Evolutionary conservation across 1,139 yeast genomes (phyloP).

Genomic region (Geotrichum histeridarum): DNA sequence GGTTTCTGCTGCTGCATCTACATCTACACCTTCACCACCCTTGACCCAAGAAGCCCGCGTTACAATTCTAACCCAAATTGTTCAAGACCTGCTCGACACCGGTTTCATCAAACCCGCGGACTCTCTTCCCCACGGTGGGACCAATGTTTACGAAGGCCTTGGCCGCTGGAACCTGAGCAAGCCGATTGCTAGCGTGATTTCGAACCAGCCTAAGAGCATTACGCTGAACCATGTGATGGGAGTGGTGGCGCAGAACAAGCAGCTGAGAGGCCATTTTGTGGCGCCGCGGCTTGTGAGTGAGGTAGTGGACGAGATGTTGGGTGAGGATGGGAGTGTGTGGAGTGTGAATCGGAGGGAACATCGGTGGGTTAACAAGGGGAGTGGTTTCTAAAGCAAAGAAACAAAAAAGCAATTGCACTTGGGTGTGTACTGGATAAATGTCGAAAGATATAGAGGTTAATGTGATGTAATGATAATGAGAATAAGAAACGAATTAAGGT

Average conservation of each 20-base stretch:
- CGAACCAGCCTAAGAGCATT: neutral
- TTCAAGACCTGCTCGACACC: neutral
- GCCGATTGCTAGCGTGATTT: neutral
- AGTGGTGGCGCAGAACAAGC: neutral
- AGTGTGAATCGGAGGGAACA: neutral
- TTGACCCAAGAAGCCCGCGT: neutral
- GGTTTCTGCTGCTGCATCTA: no score
- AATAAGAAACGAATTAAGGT: neutral
- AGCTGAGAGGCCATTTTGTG: neutral
- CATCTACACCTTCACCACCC: no score
- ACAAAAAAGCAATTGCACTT: no score
- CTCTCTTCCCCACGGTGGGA: no score
- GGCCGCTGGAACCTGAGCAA: conserved; percentile 4
- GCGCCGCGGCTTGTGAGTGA: neutral
- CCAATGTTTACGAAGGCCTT: conserved; percentile 1
- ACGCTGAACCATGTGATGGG: neutral
- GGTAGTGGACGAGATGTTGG: neutral
- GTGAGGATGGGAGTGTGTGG: neutral
- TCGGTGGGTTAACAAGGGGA: neutral
- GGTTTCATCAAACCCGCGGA: neutral
- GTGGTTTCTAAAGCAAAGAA: no score
- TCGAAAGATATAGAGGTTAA: neutral
- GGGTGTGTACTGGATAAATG: no score
- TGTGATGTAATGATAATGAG: neutral
- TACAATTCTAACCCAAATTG: neutral